Base-by-base conservation (phyloP, 2,329 filamentous ascomycete species). In the Purpureocillium lavendulum region DNA sequence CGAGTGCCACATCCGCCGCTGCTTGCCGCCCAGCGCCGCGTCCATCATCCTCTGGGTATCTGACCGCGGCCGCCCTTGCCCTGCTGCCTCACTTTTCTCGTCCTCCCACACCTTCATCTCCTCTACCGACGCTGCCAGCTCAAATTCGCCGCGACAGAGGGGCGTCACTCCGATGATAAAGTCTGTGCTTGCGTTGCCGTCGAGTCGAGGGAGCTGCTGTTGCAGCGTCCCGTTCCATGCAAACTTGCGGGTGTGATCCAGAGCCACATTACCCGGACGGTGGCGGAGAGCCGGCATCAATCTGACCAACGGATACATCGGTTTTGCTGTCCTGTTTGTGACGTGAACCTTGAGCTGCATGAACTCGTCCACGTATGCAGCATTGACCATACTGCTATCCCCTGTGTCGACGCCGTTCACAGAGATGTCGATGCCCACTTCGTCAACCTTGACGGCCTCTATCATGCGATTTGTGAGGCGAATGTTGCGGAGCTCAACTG, bases 201-300 rank as follows among this genome's bases (percentile, higher is more conserved):
- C 60, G 2, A 95, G 56, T 7, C 75, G 55, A 1, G 83, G 79
- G 0, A 95, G 64, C 2, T 76, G 70, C 53, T 82, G 81, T 62
- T 96, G 89, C 41, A 95, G 62, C 24, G 84, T 80, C 2, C 89
- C 89, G 47, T 87, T 90, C 82, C 87, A 92, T 2, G 82, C 81
- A 39, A 95, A 73, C 46, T 87, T 86, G 53, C 86, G 81, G 32
- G 84, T 84, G 40, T 90, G 77, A 56, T 95, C 89, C 13, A 94
- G 74, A 3, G 86, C 84, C 12, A 85, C 70, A 44, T 78, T 80
- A 37, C 76, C 71, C 1, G 84, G 76, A 13, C 89, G 78, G 52
- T 88, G 77, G 33, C 84, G 76, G 13, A 95, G 72, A 37, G 80
- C 76, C 0, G 89, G 88, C 58, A 89, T 77, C 12, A 95, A 65